Evolutionary conservation across 306 rosid genomes (phyloP).

Genomic region (Pueraria montana): DNA sequence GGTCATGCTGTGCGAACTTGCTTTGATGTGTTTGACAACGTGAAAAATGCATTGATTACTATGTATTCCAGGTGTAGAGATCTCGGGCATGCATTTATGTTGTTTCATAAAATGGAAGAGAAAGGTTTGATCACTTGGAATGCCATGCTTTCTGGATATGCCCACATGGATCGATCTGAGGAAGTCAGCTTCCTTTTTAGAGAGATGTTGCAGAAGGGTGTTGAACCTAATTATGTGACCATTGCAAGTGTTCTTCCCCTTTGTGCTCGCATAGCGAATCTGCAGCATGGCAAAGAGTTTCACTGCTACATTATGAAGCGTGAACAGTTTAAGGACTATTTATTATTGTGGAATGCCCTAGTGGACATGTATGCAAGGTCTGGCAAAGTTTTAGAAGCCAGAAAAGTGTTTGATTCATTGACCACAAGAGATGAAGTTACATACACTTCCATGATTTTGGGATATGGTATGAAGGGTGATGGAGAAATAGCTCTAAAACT

Average conservation of each 20-base stretch:
- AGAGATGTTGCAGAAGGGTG: conserved; percentile 67
- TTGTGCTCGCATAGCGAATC: conserved; percentile 88
- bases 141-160: conserved; percentile 84
- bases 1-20: conserved; percentile 69
- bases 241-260: conserved; percentile 89
- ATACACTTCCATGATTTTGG: conserved; percentile 86
- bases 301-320: conserved; percentile 81
- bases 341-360: conserved; percentile 81
- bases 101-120: conserved; percentile 63
- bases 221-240: conserved; percentile 81
- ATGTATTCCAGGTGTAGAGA: conserved; percentile 92
- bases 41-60: conserved; percentile 79
- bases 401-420: conserved; percentile 75
- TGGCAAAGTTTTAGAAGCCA: conserved; percentile 79
- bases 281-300: conserved; percentile 90
- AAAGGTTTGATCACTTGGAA: conserved; percentile 81
- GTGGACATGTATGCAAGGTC: conserved; percentile 94
- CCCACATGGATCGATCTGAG: conserved; percentile 71
- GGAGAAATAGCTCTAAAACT: conserved; percentile 74
- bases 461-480: conserved; percentile 85
- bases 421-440: conserved; percentile 80
- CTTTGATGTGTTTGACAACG: conserved; percentile 57
- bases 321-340: conserved; percentile 57
- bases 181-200: conserved; percentile 81
- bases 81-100: conserved; percentile 66